A percentile compares a stretch with the other conserved stretches of the same genome.
Evolutionary conservation across 306 rosid genomes (phyloP).

Genomic region (Lathyrus aphaca): DNA sequence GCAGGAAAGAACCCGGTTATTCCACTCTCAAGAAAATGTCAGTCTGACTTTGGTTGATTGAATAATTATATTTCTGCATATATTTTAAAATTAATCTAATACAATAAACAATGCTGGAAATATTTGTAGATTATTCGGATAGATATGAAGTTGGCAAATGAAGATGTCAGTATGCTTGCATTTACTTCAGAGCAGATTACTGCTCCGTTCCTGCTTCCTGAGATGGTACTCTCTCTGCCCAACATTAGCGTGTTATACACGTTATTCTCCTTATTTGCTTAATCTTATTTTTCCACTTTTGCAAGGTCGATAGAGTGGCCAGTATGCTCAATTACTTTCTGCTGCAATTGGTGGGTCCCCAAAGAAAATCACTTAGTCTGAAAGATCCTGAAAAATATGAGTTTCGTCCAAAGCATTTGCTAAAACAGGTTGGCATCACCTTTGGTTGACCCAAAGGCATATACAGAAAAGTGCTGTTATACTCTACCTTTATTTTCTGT

Average conservation of each 20-base stretch:
- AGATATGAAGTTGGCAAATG: constrained; percentile 97
- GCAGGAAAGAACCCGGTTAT: constrained; percentile 94
- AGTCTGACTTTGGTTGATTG: constrained; percentile 42
- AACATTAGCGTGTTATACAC: constrained; percentile 24
- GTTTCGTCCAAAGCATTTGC: constrained; percentile 92
- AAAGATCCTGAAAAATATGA: constrained; percentile 98
- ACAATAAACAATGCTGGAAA: constrained; percentile 27
- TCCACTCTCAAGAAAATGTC: constrained; percentile 97
- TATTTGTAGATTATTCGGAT: constrained; percentile 79
- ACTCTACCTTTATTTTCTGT: background rate
- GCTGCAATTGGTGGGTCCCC: constrained; percentile 97
- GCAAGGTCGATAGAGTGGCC: constrained; percentile 96
- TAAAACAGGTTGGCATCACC: constrained; percentile 73
- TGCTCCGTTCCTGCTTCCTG: constrained; percentile 95
- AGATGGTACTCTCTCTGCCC: constrained; percentile 70
- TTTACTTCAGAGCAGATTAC: constrained; percentile 94
- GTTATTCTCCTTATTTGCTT: constrained; percentile 13
- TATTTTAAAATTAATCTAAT: constrained; percentile 40
- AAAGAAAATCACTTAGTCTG: constrained; percentile 88
- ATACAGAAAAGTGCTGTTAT: background rate
- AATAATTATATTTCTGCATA: constrained; percentile 28
- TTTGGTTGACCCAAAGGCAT: background rate
- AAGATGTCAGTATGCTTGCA: constrained; percentile 95
- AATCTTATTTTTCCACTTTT: constrained; percentile 24
- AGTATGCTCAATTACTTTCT: constrained; percentile 99